These are phyloP conservation scores for Trichosanthes truncata DNA, from an alignment of 306 rosid genomes.

Conservation along the genomic window DNA sequence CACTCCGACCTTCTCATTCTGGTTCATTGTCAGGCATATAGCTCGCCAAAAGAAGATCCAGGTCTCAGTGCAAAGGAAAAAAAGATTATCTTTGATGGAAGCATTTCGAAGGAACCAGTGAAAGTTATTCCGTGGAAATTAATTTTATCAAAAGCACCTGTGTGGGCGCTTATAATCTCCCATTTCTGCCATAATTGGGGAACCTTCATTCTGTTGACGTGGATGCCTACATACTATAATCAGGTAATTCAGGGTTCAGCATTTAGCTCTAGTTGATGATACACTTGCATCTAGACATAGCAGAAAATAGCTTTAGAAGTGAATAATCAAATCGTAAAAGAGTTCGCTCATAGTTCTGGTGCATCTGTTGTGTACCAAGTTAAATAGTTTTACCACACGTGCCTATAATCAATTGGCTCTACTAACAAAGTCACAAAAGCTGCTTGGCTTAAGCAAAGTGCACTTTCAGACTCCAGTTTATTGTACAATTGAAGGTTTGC, in stretches of 20 bases:
- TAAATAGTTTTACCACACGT: neutral
- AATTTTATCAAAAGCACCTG: slow-evolving; percentile 89
- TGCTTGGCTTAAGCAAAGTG: neutral
- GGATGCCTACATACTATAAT: slow-evolving; percentile 99
- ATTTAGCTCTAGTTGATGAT: neutral
- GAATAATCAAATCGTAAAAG: neutral
- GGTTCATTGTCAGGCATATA: slow-evolving; percentile 53
- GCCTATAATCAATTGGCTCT: neutral
- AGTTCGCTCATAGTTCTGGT: neutral
- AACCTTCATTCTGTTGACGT: slow-evolving; percentile 86
- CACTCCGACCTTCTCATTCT: slow-evolving; percentile 12
- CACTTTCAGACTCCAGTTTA: neutral
- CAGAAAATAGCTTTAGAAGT: neutral
- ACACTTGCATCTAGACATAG: neutral
- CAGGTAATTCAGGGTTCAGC: slow-evolving; percentile 42
- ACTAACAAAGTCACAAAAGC: neutral
- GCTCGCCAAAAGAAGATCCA: slow-evolving; percentile 87
- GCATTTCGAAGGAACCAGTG: slow-evolving; percentile 64
- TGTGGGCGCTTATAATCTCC: slow-evolving; percentile 91
- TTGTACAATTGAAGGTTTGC: neutral
- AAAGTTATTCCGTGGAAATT: slow-evolving; percentile 80
- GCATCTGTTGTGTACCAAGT: neutral
- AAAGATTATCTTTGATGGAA: slow-evolving; percentile 55
- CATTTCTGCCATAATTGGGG: slow-evolving; percentile 98
- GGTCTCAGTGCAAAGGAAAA: slow-evolving; percentile 55